A percentile compares a stretch with the other conserved stretches of the same genome.
Evolutionary conservation across 352 stramenopile species (phyloP).

Genomic region (Phytopythium chamaehyphon): DNA sequence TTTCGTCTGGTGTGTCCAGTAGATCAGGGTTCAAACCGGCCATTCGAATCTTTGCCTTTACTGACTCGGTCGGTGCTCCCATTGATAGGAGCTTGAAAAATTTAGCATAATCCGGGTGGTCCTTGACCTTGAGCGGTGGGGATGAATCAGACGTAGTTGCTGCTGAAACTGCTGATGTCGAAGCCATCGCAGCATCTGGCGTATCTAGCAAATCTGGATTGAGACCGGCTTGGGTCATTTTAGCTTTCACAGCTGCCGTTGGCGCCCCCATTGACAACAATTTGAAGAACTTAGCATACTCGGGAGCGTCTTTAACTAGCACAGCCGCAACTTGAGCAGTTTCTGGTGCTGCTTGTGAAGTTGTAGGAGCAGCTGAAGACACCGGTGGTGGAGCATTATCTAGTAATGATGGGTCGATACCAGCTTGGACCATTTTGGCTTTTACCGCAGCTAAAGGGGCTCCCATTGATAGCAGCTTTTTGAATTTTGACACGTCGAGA

Average conservation of each 20-base stretch:
- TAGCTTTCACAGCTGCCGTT: constrained; percentile 44
- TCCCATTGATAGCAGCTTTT: constrained; percentile 63
- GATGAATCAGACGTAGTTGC: neutral
- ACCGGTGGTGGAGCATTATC: constrained; percentile 14
- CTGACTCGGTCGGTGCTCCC: constrained; percentile 46
- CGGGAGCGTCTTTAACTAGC: constrained; percentile 46
- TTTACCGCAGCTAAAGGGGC: constrained; percentile 53
- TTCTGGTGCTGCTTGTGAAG: neutral
- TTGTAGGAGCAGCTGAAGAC: neutral
- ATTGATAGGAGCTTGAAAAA: constrained; percentile 74
- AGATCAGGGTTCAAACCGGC: constrained; percentile 51
- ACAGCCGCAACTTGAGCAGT: neutral
- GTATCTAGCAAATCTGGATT: constrained; percentile 74
- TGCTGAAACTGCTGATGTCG: constrained; percentile 1
- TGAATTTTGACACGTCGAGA: constrained; percentile 46
- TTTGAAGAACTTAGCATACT: constrained; percentile 73
- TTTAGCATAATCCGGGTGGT: constrained; percentile 53
- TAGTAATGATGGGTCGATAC: constrained; percentile 48
- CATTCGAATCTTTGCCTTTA: constrained; percentile 71
- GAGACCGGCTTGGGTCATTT: constrained; percentile 76
- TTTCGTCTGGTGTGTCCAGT: constrained; percentile 54
- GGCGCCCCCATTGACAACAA: constrained; percentile 58
- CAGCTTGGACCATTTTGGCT: constrained; percentile 64
- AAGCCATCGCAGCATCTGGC: constrained; percentile 39
- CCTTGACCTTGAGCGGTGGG: constrained; percentile 31